These are phyloP conservation scores for Anthracocystis panici-leucophaei DNA, from an alignment of 1,284 basidiomycete genomes.

Conservation along the genomic window DNA sequence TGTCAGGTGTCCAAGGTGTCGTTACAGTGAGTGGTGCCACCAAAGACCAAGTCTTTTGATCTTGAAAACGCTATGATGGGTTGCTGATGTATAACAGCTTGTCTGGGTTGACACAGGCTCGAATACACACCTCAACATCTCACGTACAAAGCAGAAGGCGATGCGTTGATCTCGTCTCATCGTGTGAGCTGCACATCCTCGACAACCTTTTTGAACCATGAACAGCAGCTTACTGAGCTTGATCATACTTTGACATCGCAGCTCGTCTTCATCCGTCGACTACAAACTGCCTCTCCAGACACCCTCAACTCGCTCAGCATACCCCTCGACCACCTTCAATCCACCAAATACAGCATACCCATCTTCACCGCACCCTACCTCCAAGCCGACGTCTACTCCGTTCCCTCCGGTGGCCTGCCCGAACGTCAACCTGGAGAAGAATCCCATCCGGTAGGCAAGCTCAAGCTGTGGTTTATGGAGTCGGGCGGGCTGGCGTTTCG, in stretches of 20 bases:
- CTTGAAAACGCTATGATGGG: background rate
- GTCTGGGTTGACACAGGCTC: constrained; percentile 22
- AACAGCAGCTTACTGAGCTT: background rate
- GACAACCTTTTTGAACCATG: no score
- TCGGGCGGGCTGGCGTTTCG: constrained; percentile 54
- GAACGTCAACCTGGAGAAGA: constrained; percentile 37
- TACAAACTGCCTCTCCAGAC: constrained; percentile 19
- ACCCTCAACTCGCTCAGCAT: constrained; percentile 48
- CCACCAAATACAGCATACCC: constrained; percentile 55
- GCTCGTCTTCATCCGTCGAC: constrained; percentile 56
- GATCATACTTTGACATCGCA: constrained; percentile 1
- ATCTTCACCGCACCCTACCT: constrained; percentile 59
- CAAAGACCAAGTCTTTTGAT: background rate
- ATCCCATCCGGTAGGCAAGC: constrained; percentile 42
- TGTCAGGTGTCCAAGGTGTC: constrained; percentile 35
- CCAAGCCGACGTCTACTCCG: constrained; percentile 56
- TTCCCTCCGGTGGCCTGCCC: constrained; percentile 54
- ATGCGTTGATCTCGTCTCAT: constrained; percentile 52
- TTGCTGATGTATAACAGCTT: background rate
- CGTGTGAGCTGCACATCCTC: constrained; percentile 29
- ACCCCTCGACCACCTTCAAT: constrained; percentile 50
- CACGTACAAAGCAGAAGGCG: constrained; percentile 52
- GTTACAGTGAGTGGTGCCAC: constrained; percentile 33
- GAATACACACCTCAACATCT: constrained; percentile 24
- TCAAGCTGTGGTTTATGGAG: constrained; percentile 60